These are phyloP conservation scores for Fusarium incarnatum DNA, from an alignment of 2,329 filamentous ascomycete species.

Conservation along the genomic window DNA sequence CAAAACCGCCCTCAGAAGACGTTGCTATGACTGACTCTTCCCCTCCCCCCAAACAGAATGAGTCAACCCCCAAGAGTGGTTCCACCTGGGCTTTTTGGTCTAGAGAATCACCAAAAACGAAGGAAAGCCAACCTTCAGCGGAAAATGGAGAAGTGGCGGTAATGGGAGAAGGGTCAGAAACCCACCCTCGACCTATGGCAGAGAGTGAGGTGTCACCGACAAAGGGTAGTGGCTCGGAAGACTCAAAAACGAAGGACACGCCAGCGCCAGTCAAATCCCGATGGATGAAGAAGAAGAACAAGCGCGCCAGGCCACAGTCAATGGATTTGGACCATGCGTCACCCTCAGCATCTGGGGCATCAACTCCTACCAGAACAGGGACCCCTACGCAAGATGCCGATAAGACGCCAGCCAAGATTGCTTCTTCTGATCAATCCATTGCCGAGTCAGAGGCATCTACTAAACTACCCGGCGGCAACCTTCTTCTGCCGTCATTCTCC, in stretches of 20 bases:
- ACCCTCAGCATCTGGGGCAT: conserved; percentile 44
- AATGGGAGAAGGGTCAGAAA: conserved; percentile 67
- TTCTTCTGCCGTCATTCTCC: conserved; percentile 76
- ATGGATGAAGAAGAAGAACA: conserved; percentile 57
- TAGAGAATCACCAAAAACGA: conserved; percentile 61
- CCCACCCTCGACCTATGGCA: conserved; percentile 62
- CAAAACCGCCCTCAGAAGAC: conserved; percentile 50
- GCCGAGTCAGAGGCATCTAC: conserved; percentile 58
- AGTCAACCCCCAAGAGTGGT: conserved; percentile 60
- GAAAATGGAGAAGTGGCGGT: conserved; percentile 68
- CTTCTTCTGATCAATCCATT: conserved; percentile 47
- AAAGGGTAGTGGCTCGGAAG: conserved; percentile 50
- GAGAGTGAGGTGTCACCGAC: conserved; percentile 57
- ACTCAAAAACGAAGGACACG: conserved; percentile 49
- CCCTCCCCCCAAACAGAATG: conserved; percentile 47
- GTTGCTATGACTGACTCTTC: conserved; percentile 59
- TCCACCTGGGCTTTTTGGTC: conserved; percentile 89
- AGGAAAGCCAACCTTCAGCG: conserved; percentile 47
- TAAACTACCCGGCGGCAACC: conserved; percentile 66
- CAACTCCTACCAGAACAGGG: conserved; percentile 37
- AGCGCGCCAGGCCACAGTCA: conserved; percentile 60
- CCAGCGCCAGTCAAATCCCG: conserved; percentile 46
- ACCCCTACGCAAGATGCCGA: conserved; percentile 34
- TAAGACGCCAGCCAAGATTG: conserved; percentile 24
- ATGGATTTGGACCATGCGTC: conserved; percentile 59